These are phyloP conservation scores for Phlegmacium glaucopus DNA, from an alignment of 768 basidiomycete genomes.

Conservation along the genomic window DNA sequence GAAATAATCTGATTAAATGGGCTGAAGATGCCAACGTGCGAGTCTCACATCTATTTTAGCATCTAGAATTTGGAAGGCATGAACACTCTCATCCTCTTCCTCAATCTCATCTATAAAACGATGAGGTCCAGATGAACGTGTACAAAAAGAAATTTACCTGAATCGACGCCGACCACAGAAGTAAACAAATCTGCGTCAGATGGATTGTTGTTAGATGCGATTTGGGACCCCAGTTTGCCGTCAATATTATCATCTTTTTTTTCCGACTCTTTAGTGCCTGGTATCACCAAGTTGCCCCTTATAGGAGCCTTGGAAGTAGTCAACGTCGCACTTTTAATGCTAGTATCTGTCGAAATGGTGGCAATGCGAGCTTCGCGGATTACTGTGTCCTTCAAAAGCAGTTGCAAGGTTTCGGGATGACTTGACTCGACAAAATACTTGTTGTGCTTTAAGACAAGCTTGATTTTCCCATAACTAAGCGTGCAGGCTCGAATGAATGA, in stretches of 20 bases:
- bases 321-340: conserved; percentile 72
- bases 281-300: conserved; percentile 80
- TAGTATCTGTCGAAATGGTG: conserved; percentile 64
- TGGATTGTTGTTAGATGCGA: conserved; percentile 17
- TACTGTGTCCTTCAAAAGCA: conserved; percentile 79
- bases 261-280: conserved; percentile 77
- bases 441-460: conserved; percentile 97
- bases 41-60: conserved; percentile 81
- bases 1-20: background rate
- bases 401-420: conserved; percentile 89
- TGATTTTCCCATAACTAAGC: conserved; percentile 96
- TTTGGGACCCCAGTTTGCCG: conserved; percentile 24
- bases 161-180: conserved; percentile 93
- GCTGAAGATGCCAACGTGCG: background rate
- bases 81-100: conserved; percentile 96
- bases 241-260: conserved; percentile 48
- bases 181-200: conserved; percentile 84
- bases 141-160: conserved; percentile 45
- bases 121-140: background rate
- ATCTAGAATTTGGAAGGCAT: conserved; percentile 95
- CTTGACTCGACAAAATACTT: conserved; percentile 96
- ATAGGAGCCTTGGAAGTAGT: conserved; percentile 81
- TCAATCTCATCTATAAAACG: conserved; percentile 80
- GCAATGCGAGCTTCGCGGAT: conserved; percentile 84
- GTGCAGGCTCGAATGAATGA: conserved; percentile 91